Percentiles rank a stretch among this genome's conserved stretches.
These are phyloP conservation scores for Jackrogersella multiformis DNA, from an alignment of 495 filamentous ascomycete species.

Conservation along the genomic window DNA sequence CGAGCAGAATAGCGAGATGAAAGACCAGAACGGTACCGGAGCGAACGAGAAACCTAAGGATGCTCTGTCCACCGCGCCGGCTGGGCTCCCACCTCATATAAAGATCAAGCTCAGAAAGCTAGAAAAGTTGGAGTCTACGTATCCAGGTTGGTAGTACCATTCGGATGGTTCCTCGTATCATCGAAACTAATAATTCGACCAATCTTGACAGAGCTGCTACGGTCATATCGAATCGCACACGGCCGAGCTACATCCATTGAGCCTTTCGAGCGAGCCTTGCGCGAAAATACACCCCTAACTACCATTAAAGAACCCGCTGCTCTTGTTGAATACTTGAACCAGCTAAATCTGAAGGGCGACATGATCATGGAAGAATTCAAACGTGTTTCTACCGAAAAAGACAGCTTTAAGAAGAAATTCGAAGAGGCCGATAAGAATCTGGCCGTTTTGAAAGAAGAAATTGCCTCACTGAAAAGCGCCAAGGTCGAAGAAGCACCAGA, in stretches of 20 bases:
- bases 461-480: slow-evolving; percentile 44
- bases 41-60: slow-evolving; percentile 26
- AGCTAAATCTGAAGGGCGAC: slow-evolving; percentile 83
- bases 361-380: slow-evolving; percentile 95
- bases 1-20: slow-evolving; percentile 46
- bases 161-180: slow-evolving; percentile 1
- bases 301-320: slow-evolving; percentile 86
- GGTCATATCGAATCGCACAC: slow-evolving; percentile 91
- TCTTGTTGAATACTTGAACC: slow-evolving; percentile 92
- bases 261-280: slow-evolving; percentile 87
- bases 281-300: slow-evolving; percentile 89
- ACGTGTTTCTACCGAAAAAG: slow-evolving; percentile 80
- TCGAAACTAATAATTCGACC: slow-evolving; percentile 1
- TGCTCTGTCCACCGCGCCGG: slow-evolving; percentile 37
- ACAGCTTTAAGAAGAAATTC: slow-evolving; percentile 78
- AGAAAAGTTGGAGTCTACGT: slow-evolving; percentile 85
- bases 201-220: slow-evolving; percentile 74
- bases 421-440: slow-evolving; percentile 73
- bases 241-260: slow-evolving; percentile 85
- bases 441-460: slow-evolving; percentile 59
- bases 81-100: slow-evolving; percentile 80
- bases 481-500: slow-evolving; percentile 31
- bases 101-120: slow-evolving; percentile 75
- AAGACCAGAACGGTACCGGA: slow-evolving; percentile 15
- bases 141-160: slow-evolving; percentile 68